Conservation (phyloP, 2,329 filamentous ascomycete genomes). For the Fusarium torreyae region DNA sequence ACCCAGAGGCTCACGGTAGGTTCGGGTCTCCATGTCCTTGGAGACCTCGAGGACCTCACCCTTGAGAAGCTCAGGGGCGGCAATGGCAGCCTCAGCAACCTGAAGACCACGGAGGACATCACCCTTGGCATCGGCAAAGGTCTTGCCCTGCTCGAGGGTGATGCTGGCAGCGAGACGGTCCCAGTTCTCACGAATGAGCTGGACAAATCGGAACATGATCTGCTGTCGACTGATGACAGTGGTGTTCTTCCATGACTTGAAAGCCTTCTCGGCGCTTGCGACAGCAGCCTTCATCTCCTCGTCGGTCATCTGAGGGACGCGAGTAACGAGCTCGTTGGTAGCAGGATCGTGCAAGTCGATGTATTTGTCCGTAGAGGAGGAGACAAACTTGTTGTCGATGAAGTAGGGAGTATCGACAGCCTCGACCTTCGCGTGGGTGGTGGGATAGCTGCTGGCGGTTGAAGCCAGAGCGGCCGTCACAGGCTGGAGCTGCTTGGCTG, state of each 20-base stretch:
- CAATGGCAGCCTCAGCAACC: constrained; percentile 87
- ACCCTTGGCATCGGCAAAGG: constrained; percentile 84
- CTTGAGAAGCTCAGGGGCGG: constrained; percentile 84
- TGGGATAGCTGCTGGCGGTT: constrained; percentile 75
- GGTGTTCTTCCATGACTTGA: constrained; percentile 79
- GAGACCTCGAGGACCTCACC: constrained; percentile 88
- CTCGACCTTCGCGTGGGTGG: constrained; percentile 78
- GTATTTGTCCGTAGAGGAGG: constrained; percentile 78
- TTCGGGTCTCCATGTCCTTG: constrained; percentile 91
- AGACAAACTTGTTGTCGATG: constrained; percentile 82
- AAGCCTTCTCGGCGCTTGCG: constrained; percentile 82
- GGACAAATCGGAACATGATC: constrained; percentile 90
- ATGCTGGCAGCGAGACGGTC: constrained; percentile 88
- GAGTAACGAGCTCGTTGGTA: constrained; percentile 87
- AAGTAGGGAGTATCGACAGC: constrained; percentile 84
- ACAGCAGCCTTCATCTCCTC: constrained; percentile 82
- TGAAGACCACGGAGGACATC: constrained; percentile 87
- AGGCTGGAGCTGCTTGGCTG: constrained; percentile 67
- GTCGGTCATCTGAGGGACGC: constrained; percentile 86
- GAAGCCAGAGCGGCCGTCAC: constrained; percentile 67
- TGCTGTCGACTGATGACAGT: constrained; percentile 82
- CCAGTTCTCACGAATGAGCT: constrained; percentile 86
- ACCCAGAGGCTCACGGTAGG: constrained; percentile 85
- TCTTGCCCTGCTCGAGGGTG: constrained; percentile 91
- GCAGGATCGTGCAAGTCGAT: constrained; percentile 87